Conservation (phyloP, 31 red algal species). For the Endocladia muricata region DNA sequence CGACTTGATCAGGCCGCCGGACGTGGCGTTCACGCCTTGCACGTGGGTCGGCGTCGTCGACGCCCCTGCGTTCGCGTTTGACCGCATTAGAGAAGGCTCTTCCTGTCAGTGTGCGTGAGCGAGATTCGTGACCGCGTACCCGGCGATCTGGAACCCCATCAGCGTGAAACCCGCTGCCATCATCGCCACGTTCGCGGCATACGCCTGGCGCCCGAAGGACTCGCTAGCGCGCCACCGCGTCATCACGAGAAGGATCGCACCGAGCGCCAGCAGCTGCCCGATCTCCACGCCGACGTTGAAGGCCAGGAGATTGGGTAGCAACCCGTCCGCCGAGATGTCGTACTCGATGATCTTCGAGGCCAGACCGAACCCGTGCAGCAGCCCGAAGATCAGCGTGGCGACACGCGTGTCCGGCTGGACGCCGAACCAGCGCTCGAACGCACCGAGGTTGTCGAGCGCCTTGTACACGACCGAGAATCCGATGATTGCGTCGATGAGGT, state of each 20-base stretch:
- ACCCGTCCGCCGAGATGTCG: neutral
- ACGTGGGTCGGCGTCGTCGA: neutral
- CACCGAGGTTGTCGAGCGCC: too few relatives aligned
- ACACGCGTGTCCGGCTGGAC: neutral
- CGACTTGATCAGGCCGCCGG: too few relatives aligned
- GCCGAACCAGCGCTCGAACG: neutral
- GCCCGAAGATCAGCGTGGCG: neutral
- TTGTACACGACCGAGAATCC: neutral
- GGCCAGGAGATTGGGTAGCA: neutral
- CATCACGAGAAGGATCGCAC: neutral
- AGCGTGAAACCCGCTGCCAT: too few relatives aligned
- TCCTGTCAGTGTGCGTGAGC: neutral
- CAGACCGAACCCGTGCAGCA: neutral
- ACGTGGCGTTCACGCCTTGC: too few relatives aligned
- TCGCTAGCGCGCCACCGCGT: neutral
- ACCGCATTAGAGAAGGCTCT: neutral
- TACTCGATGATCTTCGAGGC: neutral
- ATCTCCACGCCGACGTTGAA: neutral
- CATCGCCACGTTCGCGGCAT: neutral
- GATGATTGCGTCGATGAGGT: constrained; percentile 1
- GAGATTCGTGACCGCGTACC: neutral
- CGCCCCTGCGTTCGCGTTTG: neutral
- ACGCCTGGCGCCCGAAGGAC: neutral
- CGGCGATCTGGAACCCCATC: too few relatives aligned
- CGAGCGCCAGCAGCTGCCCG: neutral